Percentiles rank a stretch among this genome's conserved stretches.
Evolutionary conservation across 352 stramenopile species (phyloP).

Genomic region (Pythium volutum): DNA sequence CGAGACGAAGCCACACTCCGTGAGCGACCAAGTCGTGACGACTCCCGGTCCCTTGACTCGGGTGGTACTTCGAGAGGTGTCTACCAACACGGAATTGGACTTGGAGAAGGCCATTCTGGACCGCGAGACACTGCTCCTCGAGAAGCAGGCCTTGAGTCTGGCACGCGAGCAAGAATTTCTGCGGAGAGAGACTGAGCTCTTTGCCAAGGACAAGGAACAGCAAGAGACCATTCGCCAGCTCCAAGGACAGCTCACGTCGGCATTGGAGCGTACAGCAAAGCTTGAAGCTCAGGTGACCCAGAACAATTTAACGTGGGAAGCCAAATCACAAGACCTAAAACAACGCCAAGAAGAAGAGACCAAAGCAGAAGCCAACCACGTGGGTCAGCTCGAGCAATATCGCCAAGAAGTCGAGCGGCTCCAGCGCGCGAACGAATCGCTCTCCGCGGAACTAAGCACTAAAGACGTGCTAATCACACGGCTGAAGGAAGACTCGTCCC

Average conservation of each 20-base stretch:
- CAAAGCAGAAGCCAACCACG: not conserved
- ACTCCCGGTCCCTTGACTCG: not conserved
- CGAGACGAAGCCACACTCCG: not conserved
- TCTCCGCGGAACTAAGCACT: not conserved
- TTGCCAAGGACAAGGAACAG: slow-evolving; percentile 31
- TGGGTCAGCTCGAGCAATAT: not conserved
- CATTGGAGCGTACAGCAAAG: slow-evolving; percentile 22
- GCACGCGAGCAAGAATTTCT: slow-evolving; percentile 38
- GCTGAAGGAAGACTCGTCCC: not conserved
- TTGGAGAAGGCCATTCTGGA: slow-evolving; percentile 44
- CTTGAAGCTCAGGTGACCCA: slow-evolving; percentile 22
- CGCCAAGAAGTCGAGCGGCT: not conserved
- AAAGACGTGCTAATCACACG: not conserved
- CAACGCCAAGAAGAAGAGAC: not conserved
- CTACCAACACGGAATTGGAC: slow-evolving; percentile 61
- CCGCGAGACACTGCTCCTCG: slow-evolving; percentile 34
- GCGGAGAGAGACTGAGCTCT: slow-evolving; percentile 33
- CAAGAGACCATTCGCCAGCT: slow-evolving; percentile 30
- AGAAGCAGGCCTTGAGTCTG: slow-evolving; percentile 34
- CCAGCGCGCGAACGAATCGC: not conserved
- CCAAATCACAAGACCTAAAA: not conserved
- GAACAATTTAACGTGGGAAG: not conserved
- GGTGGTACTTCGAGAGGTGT: slow-evolving; percentile 44
- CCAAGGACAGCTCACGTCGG: slow-evolving; percentile 25
- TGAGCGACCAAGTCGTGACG: not conserved